These are phyloP conservation scores for Hemerocallis citrina DNA, from an alignment of 106 monocot genomes.

Conservation along the genomic window DNA sequence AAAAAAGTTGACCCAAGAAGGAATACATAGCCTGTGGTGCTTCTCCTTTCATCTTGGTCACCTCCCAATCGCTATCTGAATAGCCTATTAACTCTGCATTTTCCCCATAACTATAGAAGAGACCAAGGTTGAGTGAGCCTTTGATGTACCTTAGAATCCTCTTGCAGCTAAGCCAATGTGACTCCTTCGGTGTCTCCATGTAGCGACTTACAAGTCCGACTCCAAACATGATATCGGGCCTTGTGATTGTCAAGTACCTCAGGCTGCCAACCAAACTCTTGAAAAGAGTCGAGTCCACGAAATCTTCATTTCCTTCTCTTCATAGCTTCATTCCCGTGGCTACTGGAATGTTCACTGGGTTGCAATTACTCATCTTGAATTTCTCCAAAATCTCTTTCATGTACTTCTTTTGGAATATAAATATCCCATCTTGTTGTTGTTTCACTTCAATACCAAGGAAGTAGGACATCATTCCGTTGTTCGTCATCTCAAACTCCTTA, in stretches of 20 bases:
- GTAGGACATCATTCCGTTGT: constrained; percentile 7
- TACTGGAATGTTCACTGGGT: not conserved
- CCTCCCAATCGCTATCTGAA: too few relatives aligned
- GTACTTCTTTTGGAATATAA: constrained; percentile 13
- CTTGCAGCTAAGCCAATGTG: not conserved
- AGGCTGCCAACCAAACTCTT: constrained; percentile 4
- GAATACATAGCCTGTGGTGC: too few relatives aligned
- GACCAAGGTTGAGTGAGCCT: too few relatives aligned
- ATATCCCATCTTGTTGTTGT: constrained; percentile 3
- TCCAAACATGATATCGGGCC: constrained; percentile 5
- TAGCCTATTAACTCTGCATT: too few relatives aligned
- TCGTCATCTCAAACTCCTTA: constrained; percentile 7
- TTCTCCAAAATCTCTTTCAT: constrained; percentile 5
- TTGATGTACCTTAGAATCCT: constrained; percentile 8
- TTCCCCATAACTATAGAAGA: too few relatives aligned
- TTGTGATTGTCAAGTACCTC: constrained; percentile 2
- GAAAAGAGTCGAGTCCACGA: not conserved
- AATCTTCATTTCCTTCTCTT: not conserved
- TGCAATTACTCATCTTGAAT: not conserved
- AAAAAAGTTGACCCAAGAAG: too few relatives aligned
- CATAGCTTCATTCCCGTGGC: not conserved
- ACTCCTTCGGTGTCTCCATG: not conserved
- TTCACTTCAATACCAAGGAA: constrained; percentile 11
- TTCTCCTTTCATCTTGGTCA: too few relatives aligned
- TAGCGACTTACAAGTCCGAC: constrained; percentile 1